A percentile compares a stretch with the other conserved stretches of the same genome.
Conservation (phyloP, 2,329 filamentous ascomycete genomes). For the Fusarium piperis region DNA sequence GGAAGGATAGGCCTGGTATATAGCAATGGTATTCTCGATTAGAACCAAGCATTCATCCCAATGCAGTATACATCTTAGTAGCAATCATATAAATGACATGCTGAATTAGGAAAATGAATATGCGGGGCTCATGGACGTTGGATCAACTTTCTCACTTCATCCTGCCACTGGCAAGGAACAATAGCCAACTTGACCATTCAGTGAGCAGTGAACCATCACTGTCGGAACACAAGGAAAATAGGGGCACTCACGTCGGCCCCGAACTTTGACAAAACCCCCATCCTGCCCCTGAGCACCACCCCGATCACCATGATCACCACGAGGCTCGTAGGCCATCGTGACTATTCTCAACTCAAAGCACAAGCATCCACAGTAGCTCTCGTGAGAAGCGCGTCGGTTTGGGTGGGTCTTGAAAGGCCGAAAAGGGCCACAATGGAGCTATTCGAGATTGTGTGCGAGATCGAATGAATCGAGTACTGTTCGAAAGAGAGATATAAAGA, state of each 20-base stretch:
- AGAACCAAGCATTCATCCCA: neutral
- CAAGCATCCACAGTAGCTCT: constrained; percentile 38
- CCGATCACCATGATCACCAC: constrained; percentile 57
- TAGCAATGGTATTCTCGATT: neutral
- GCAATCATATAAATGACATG: neutral
- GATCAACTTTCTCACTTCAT: neutral
- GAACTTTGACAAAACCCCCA: constrained; percentile 58
- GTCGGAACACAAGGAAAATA: constrained; percentile 1
- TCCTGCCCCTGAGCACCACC: constrained; percentile 54
- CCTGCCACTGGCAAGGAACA: constrained; percentile 25
- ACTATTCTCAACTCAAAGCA: constrained; percentile 33
- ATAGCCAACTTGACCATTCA: neutral
- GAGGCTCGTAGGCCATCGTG: constrained; percentile 64
- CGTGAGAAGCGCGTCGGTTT: constrained; percentile 34
- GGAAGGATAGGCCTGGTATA: neutral
- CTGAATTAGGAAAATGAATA: neutral
- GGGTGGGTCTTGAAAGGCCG: constrained; percentile 19
- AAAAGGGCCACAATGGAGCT: constrained; percentile 1
- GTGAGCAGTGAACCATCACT: neutral
- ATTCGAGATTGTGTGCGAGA: neutral
- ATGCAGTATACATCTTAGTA: neutral
- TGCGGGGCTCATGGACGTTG: neutral
- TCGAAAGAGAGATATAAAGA: neutral
- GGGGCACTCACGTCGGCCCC: constrained; percentile 61
- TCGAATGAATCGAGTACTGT: neutral